Base-by-base conservation (phyloP, 176 grass and related monocot genomes). In the Poa annua region DNA sequence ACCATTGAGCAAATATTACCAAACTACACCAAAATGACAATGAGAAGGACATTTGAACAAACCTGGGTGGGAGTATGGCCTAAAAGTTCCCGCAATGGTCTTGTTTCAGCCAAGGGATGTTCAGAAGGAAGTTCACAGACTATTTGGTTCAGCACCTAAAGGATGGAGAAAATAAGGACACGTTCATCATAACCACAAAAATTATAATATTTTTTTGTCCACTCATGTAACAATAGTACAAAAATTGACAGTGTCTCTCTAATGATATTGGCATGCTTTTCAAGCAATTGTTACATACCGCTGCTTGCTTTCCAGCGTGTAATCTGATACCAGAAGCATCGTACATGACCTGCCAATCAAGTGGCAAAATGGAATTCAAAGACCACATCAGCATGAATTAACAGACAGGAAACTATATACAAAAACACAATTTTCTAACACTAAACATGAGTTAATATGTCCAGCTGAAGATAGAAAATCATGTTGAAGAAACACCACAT, bases 241-340 rank as follows among this genome's bases (percentile, higher is more conserved):
- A 10, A 11, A 45, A 11, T 11, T 45, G 10, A 45, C 10, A 45
- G 42, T 45, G 42, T 10, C 42, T 45, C 42, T 3, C 42, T 45
- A 45, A 45, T 45, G 42, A 41, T 41, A 41, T 44, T 74, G 36
- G 55, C 69, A 47, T 19, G 20, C 45, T 39, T 68, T 14, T 48
- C 44, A 53, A 49, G 7, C 45, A 81, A 6, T 8, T 75, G n/a
- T 67, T 57, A 19, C 29, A 62, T 90, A 99, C 96, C 93, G 78
- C 93, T 76, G 96, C 96, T 77, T 99, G 96, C 82, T 83, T 99
- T 86, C 96, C 96, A 85, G 96, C 93, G 78, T 99, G 96, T 50
- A 99, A 69, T 85, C 96, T 91, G 85, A 99, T 88, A 81, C 96
- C 96, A 90, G 92, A 99, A 87, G 96, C 96, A 89, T 99, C 96